Conservation (phyloP, 768 basidiomycete species). For the Mycena epipterygia region DNA sequence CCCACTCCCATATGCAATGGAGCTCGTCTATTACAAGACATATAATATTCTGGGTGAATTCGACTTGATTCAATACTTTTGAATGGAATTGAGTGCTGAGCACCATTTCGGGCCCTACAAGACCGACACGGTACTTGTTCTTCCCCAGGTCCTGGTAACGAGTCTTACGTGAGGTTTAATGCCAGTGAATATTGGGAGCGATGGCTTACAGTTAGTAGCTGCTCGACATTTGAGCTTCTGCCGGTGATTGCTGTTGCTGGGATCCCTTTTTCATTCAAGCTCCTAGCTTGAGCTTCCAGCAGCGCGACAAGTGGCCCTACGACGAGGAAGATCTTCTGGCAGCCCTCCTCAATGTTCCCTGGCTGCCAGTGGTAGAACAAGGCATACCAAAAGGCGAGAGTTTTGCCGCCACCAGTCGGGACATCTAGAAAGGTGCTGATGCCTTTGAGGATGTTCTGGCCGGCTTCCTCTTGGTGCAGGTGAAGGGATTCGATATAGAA, state of each 20-base stretch:
- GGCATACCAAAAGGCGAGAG: slow-evolving; percentile 32
- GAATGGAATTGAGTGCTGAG: not conserved
- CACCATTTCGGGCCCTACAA: slow-evolving; percentile 32
- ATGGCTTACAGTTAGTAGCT: not conserved
- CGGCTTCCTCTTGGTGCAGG: slow-evolving; percentile 16
- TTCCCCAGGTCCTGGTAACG: not conserved
- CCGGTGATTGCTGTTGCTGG: slow-evolving; percentile 11
- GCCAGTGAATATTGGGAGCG: not conserved
- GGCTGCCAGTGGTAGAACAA: slow-evolving; percentile 15
- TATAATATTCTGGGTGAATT: slow-evolving; percentile 3
- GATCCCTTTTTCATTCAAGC: not conserved
- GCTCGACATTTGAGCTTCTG: not conserved
- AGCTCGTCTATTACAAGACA: slow-evolving; percentile 35
- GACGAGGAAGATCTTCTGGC: slow-evolving; percentile 30
- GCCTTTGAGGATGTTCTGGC: slow-evolving; percentile 28
- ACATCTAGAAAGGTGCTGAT: slow-evolving; percentile 21
- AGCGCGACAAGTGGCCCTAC: slow-evolving; percentile 21
- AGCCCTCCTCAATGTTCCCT: slow-evolving; percentile 14
- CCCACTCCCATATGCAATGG: slow-evolving; percentile 40
- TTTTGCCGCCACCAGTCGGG: slow-evolving; percentile 35
- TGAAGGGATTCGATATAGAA: slow-evolving; percentile 12
- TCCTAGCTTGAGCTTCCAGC: slow-evolving; percentile 6
- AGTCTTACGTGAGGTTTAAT: not conserved
- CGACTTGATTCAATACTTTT: slow-evolving; percentile 1
- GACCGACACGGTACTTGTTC: slow-evolving; percentile 25